phyloP scores from a whole-genome alignment of 768 basidiomycete genomes.

The Pholiota conissans region DNA sequence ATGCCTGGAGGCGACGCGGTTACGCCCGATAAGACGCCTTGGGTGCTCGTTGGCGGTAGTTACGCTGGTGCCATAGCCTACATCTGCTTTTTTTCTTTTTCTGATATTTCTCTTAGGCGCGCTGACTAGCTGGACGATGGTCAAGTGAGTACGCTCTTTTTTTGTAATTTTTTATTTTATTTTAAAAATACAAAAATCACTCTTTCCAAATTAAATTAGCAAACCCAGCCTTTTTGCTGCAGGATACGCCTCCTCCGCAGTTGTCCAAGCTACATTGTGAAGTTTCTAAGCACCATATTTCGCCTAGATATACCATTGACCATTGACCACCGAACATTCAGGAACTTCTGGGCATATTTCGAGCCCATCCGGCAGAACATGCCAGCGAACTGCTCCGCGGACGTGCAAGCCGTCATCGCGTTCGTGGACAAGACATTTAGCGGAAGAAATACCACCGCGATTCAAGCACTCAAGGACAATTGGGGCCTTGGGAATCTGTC shows the following conservation, averaged over 20 bases:
- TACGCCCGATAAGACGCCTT: too few species aligned
- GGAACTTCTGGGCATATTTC: constrained; percentile 69
- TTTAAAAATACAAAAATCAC: background rate
- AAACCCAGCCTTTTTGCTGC: constrained; percentile 60
- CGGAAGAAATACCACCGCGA: constrained; percentile 40
- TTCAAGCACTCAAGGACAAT: constrained; percentile 49
- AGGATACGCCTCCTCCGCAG: constrained; percentile 63
- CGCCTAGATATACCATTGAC: background rate
- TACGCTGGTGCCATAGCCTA: too few species aligned
- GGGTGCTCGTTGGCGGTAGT: too few species aligned
- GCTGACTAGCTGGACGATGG: constrained; percentile 63
- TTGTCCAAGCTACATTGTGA: constrained; percentile 60
- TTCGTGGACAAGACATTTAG: constrained; percentile 59
- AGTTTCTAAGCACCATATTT: constrained; percentile 8
- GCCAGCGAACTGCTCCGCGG: constrained; percentile 71
- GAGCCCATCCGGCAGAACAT: constrained; percentile 67
- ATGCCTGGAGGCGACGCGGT: too few species aligned
- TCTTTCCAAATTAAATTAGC: constrained; percentile 28
- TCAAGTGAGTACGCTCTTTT: constrained; percentile 41
- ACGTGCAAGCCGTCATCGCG: constrained; percentile 59
- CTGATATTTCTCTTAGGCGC: too few species aligned
- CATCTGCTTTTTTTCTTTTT: too few species aligned
- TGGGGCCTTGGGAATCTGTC: constrained; percentile 57
- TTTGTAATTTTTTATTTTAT: background rate
- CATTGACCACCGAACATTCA: too few species aligned